phyloP scores from a whole-genome alignment of 2,329 filamentous ascomycete genomes.

The Nemania sp. region DNA sequence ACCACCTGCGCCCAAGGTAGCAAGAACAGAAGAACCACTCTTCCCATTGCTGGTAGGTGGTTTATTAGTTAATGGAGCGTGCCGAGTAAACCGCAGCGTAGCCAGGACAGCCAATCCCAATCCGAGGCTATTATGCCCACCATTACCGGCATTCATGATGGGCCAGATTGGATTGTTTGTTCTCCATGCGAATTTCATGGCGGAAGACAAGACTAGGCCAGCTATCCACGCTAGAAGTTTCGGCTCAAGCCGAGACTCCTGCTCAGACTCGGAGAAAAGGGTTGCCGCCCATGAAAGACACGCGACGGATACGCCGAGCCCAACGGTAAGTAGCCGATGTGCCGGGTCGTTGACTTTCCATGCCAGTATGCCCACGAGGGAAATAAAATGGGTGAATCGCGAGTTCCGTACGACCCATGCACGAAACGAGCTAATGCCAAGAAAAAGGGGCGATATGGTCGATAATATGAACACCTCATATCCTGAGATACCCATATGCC shows the following conservation, averaged over 20 bases:
- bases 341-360: constrained; percentile 76
- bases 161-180: constrained; percentile 99
- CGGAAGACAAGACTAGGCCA: constrained; percentile 81
- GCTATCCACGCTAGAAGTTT: constrained; percentile 80
- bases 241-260: constrained; percentile 76
- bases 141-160: constrained; percentile 85
- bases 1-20: constrained; percentile 79
- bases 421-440: constrained; percentile 72
- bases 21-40: constrained; percentile 70
- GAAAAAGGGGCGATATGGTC: constrained; percentile 78
- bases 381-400: constrained; percentile 73
- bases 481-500: constrained; percentile 98
- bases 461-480: constrained; percentile 90
- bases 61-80: constrained; percentile 54
- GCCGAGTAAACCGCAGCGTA: constrained; percentile 74
- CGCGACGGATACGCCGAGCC: constrained; percentile 78
- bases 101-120: constrained; percentile 76
- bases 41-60: constrained; percentile 43
- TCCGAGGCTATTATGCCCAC: constrained; percentile 88
- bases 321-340: constrained; percentile 77
- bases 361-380: constrained; percentile 76
- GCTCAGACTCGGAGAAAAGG: constrained; percentile 75
- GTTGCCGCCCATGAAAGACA: constrained; percentile 85
- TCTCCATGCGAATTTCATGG: constrained; percentile 89
- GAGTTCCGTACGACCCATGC: constrained; percentile 70